Evolutionary conservation across 805 yeast species (phyloP).

Genomic region (Candida maris): DNA sequence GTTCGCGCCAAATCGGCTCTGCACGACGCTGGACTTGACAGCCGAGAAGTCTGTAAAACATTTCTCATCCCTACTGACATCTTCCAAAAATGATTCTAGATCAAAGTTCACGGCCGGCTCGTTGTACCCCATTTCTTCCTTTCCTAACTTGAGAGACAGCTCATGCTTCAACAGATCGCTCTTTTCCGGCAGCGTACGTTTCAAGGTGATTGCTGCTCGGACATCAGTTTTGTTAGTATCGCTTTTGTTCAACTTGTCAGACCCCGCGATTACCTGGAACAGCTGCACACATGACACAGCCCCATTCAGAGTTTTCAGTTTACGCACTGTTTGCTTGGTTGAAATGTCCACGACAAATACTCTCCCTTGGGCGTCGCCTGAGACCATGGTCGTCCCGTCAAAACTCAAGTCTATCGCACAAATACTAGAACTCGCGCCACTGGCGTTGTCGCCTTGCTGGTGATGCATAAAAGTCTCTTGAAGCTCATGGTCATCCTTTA

Average conservation of each 20-base stretch:
- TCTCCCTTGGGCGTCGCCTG: constrained; percentile 74
- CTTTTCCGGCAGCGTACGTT: constrained; percentile 50
- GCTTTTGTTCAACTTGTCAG: constrained; percentile 13
- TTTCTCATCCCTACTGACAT: constrained; percentile 48
- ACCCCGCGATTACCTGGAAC: constrained; percentile 16
- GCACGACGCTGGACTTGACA: constrained; percentile 35
- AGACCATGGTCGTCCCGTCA: constrained; percentile 69
- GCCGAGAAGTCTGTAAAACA: constrained; percentile 43
- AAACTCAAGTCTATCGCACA: constrained; percentile 57
- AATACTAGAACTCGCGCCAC: constrained; percentile 34
- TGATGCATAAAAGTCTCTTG: constrained; percentile 53
- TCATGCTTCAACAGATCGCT: constrained; percentile 41
- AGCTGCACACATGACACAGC: constrained; percentile 24
- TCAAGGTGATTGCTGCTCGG: constrained; percentile 58
- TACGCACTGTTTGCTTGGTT: constrained; percentile 63
- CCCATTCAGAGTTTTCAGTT: constrained; percentile 38
- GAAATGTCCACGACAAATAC: constrained; percentile 65
- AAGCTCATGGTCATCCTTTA: constrained; percentile 48
- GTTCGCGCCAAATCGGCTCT: constrained; percentile 3
- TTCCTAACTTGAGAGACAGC: constrained; percentile 35
- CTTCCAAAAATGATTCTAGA: constrained; percentile 47
- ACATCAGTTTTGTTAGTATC: constrained; percentile 31
- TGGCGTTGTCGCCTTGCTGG: constrained; percentile 20
- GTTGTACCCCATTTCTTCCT: constrained; percentile 14
- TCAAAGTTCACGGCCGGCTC: constrained; percentile 27